These are phyloP conservation scores for Dissophora globulifera DNA, from an alignment of 192 early-diverging fungal genomes.

Conservation along the genomic window DNA sequence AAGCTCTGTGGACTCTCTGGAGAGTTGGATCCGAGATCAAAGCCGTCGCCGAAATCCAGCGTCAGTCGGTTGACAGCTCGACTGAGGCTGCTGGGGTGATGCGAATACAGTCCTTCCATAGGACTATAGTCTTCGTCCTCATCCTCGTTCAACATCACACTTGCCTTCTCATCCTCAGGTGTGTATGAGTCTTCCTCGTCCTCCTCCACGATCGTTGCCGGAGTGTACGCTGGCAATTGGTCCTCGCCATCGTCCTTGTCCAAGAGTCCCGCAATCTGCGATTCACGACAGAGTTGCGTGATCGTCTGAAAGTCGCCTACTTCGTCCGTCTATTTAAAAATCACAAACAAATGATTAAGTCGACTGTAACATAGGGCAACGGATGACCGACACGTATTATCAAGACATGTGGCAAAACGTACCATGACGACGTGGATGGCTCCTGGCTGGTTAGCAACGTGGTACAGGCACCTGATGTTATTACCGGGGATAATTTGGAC, in stretches of 20 bases:
- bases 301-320: conserved; percentile 50
- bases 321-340: conserved; percentile 39
- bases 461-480: conserved; percentile 70
- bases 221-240: conserved; percentile 2
- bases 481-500: conserved; percentile 64
- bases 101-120: conserved; percentile 32
- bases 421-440: conserved; percentile 65
- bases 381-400: no score
- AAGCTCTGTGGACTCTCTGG: conserved; percentile 50
- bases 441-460: conserved; percentile 49
- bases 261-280: conserved; percentile 25
- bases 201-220: conserved; percentile 36
- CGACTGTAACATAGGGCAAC: no score
- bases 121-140: conserved; percentile 48
- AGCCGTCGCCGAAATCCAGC: conserved; percentile 44
- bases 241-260: conserved; percentile 11
- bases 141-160: conserved; percentile 24
- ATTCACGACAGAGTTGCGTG: conserved; percentile 41
- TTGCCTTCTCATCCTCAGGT: conserved; percentile 36
- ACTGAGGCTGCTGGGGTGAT: conserved; percentile 32
- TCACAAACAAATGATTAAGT: no score
- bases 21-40: conserved; percentile 36
- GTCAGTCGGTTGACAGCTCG: conserved; percentile 34
- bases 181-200: conserved; percentile 22
- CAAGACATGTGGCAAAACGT: no score